phyloP scores from a whole-genome alignment of 2,329 filamentous ascomycete genomes.

The Colletotrichum scovillei region DNA sequence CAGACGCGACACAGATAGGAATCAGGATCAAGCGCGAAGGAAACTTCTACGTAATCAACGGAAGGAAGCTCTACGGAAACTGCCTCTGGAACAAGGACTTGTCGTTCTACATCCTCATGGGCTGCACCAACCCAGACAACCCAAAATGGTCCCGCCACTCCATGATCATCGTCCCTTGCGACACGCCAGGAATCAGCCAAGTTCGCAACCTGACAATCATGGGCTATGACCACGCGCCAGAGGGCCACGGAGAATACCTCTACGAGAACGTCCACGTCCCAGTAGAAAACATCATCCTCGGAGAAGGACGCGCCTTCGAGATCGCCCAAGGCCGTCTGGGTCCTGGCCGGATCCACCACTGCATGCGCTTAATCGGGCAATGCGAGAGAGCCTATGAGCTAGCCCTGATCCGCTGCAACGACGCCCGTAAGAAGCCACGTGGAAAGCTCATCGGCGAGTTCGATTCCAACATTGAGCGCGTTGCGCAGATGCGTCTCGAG shows the following conservation, averaged over 20 bases:
- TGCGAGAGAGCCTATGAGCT: background rate
- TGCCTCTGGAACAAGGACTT: slow-evolving; percentile 36
- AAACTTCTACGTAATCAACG: slow-evolving; percentile 90
- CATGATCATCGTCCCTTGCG: slow-evolving; percentile 86
- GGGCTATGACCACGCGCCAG: slow-evolving; percentile 87
- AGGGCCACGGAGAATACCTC: background rate
- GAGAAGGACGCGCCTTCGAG: background rate
- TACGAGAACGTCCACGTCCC: background rate
- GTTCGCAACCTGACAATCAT: slow-evolving; percentile 94
- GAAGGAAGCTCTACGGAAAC: slow-evolving; percentile 55
- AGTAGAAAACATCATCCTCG: background rate
- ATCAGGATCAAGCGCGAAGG: slow-evolving; percentile 85
- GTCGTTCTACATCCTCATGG: slow-evolving; percentile 95
- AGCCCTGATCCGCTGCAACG: background rate
- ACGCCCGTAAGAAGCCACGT: background rate
- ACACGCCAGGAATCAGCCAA: slow-evolving; percentile 87
- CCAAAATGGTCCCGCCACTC: slow-evolving; percentile 89
- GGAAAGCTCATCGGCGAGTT: background rate
- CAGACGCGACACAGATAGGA: slow-evolving; percentile 93
- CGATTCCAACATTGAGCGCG: background rate
- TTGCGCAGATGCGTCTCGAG: background rate
- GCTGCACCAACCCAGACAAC: slow-evolving; percentile 84
- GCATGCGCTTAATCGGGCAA: background rate
- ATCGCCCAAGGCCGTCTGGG: background rate
- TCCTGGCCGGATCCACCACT: background rate